Evolutionary conservation across 2,329 filamentous ascomycete genomes (phyloP).

Genomic region (Fusarium lyarnte): DNA sequence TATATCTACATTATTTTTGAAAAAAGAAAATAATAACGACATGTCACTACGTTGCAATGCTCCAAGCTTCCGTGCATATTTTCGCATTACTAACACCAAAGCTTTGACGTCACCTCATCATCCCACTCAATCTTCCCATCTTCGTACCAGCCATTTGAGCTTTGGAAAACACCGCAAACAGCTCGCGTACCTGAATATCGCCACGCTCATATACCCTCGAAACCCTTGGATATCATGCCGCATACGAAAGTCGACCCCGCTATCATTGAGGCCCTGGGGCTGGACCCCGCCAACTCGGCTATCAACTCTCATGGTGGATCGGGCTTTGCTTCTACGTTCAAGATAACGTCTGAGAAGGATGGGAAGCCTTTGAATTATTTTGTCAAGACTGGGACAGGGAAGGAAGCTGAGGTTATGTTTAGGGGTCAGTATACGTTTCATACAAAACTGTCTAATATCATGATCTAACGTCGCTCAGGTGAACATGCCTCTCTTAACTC

Average conservation of each 20-base stretch:
- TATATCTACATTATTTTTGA: not conserved
- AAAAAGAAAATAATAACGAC: not conserved
- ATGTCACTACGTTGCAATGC: not conserved
- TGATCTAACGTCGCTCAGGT: constrained; percentile 56
- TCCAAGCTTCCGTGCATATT: constrained; percentile 4
- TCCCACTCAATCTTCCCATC: constrained; percentile 19
- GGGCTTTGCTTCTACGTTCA: constrained; percentile 74
- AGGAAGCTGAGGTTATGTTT: constrained; percentile 74
- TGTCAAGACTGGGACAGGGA: constrained; percentile 74
- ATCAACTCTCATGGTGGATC: constrained; percentile 72
- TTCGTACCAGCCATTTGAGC: not conserved
- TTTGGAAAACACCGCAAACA: not conserved
- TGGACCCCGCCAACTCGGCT: constrained; percentile 69
- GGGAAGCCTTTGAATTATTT: constrained; percentile 69
- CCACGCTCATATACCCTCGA: not conserved
- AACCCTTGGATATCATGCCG: constrained; percentile 5
- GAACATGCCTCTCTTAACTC: constrained; percentile 88
- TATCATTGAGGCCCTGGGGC: constrained; percentile 53
- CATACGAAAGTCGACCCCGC: constrained; percentile 24
- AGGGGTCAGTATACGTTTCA: constrained; percentile 56
- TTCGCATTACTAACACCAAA: constrained; percentile 35
- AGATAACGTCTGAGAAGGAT: constrained; percentile 57
- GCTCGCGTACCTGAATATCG: not conserved
- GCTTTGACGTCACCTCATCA: constrained; percentile 45
- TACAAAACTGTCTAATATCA: not conserved